Conservation (phyloP, 176 grass and related monocot species). For the Aegilops speltoides region DNA sequence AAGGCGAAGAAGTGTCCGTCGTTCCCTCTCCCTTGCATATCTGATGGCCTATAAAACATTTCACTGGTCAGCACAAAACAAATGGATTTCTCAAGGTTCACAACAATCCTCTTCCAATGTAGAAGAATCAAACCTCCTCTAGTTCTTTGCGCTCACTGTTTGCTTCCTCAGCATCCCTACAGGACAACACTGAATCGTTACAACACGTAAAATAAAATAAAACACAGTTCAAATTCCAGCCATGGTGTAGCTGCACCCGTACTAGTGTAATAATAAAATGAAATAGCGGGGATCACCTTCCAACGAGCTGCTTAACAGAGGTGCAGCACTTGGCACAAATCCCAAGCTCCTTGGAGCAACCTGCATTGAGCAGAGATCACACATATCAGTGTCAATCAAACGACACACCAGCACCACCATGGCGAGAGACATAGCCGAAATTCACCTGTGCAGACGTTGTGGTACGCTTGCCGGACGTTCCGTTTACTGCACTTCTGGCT, state of each 20-base stretch:
- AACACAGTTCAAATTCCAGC: not conserved
- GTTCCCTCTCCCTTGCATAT: constrained; percentile 82
- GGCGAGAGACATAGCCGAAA: not conserved
- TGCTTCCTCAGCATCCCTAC: constrained; percentile 42
- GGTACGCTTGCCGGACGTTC: constrained; percentile 77
- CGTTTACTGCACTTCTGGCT: constrained; percentile 90
- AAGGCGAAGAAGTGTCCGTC: constrained; percentile 80
- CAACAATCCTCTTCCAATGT: not conserved
- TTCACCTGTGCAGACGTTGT: constrained; percentile 80
- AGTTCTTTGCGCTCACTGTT: constrained; percentile 50
- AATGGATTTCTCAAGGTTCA: not conserved
- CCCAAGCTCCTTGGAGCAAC: constrained; percentile 77
- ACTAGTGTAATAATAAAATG: not conserved
- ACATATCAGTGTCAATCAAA: not conserved
- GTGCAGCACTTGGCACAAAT: constrained; percentile 85
- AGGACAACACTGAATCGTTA: not conserved
- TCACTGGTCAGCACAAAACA: constrained; percentile 23
- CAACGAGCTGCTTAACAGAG: constrained; percentile 48
- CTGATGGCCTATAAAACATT: constrained; percentile 64
- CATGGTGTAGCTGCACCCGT: not conserved
- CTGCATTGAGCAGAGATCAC: constrained; percentile 32
- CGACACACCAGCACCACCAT: not conserved
- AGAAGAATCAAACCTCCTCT: constrained; percentile 50
- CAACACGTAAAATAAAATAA: constrained; percentile 9
- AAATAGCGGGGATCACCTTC: constrained; percentile 51